These are phyloP conservation scores for Ganoderma resinaceum DNA, from an alignment of 1,284 basidiomycete species.

Conservation along the genomic window DNA sequence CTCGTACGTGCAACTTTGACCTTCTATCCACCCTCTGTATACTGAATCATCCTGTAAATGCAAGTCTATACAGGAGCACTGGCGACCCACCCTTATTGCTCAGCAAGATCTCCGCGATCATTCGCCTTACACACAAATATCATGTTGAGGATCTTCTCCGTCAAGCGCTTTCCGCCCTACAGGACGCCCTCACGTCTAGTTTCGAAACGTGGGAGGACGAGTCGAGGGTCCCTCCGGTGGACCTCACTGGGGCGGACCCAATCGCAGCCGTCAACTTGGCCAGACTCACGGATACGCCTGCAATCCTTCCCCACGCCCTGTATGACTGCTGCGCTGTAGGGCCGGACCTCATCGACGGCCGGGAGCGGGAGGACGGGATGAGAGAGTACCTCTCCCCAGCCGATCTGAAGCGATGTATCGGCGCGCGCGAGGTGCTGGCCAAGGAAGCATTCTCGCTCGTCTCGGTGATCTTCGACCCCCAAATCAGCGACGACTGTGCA, in stretches of 20 bases:
- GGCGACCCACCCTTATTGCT: neutral
- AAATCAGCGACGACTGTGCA: neutral
- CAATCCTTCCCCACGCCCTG: constrained; percentile 6
- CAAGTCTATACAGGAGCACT: neutral
- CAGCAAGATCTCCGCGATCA: constrained; percentile 8
- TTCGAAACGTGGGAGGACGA: neutral
- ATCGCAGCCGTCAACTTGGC: constrained; percentile 16
- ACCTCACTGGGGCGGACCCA: neutral
- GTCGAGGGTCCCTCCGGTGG: neutral
- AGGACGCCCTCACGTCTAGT: neutral
- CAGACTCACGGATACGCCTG: neutral
- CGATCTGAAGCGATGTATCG: constrained; percentile 13
- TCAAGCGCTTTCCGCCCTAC: neutral
- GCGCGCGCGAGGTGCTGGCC: neutral
- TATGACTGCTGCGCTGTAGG: constrained; percentile 4
- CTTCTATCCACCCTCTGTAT: neutral
- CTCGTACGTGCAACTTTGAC: neutral
- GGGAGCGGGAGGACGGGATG: constrained; percentile 15
- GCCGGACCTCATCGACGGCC: neutral
- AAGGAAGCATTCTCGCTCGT: neutral
- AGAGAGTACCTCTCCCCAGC: neutral
- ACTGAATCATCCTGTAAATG: neutral
- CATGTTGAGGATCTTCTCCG: constrained; percentile 1
- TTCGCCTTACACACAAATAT: constrained; percentile 19
- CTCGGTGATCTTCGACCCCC: neutral